Percentiles rank a stretch among this genome's conserved stretches.
These are phyloP conservation scores for Aspergillus saccharolyticus DNA, from an alignment of 495 filamentous ascomycete genomes.

Conservation along the genomic window DNA sequence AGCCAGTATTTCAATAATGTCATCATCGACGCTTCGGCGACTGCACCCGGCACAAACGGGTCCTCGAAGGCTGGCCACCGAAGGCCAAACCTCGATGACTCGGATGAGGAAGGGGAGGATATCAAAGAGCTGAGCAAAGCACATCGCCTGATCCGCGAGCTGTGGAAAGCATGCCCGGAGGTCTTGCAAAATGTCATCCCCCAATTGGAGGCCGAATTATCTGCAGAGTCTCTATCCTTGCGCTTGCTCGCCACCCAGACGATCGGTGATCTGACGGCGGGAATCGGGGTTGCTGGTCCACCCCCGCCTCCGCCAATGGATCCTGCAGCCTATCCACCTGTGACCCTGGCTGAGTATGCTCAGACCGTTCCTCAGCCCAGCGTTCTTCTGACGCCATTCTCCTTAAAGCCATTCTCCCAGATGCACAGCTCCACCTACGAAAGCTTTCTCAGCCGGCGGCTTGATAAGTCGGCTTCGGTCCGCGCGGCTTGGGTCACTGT, in stretches of 20 bases:
- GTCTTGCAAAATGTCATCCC: constrained; percentile 92
- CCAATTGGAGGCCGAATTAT: constrained; percentile 87
- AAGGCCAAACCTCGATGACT: constrained; percentile 56
- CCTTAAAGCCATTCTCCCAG: constrained; percentile 77
- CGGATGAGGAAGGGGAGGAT: constrained; percentile 80
- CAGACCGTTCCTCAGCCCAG: constrained; percentile 50
- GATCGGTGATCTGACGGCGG: constrained; percentile 86
- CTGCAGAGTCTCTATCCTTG: constrained; percentile 80
- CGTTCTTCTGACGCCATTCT: constrained; percentile 70
- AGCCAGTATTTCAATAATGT: constrained; percentile 97
- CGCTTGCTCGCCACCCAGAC: constrained; percentile 87
- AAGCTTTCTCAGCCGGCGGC: constrained; percentile 72
- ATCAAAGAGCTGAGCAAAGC: constrained; percentile 83
- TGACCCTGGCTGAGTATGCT: constrained; percentile 57
- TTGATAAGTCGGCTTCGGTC: constrained; percentile 77
- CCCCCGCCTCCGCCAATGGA: constrained; percentile 69
- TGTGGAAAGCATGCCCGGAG: constrained; percentile 87
- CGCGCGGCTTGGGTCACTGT: constrained; percentile 79
- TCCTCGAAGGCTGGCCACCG: constrained; percentile 41
- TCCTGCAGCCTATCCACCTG: constrained; percentile 72
- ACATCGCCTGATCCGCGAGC: constrained; percentile 80
- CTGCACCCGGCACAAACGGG: constrained; percentile 43
- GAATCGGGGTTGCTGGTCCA: constrained; percentile 83
- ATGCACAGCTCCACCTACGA: constrained; percentile 72
- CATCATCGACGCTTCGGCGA: constrained; percentile 83